Evolutionary conservation across 306 rosid species (phyloP), one percentile per base, ranked within the genome.

Genomic region (Rubus parviflorus): DNA sequence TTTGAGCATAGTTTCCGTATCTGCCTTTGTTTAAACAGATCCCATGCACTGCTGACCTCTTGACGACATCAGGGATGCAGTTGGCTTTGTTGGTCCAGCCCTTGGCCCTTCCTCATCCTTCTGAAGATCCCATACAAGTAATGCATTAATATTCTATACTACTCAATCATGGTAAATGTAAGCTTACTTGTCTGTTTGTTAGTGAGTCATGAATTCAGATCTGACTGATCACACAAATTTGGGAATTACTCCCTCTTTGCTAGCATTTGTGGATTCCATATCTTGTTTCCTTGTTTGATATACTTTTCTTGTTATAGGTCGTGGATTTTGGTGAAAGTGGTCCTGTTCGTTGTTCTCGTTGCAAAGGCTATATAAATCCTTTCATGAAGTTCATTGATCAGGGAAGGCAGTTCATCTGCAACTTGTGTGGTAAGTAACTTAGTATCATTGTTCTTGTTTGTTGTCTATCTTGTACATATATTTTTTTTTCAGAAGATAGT

Each of bases 281-380:
- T 37, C 45, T 53, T 7, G 15, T 7, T 41, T 41, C 57, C 22
- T 42, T 8, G 17, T 60, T 63, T 5, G 22, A 40, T 19, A 37
- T 70, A 35, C 69, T 53, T 64, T 72, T 58, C 37, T 77, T 70
- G 73, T 62, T 75, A 37, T 83, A 95, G 98, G 96, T 95, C 81
- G 97, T 92, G 70, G 98, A 95, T 83, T 90, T 95, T 86, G 98
- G 96, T 86, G 98, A 92, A 82, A 77, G 92, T 74, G 98, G 98
- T 81, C 98, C 98, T 68, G 91, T 95, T 53, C 97, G 98, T 72
- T 92, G 98, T 86, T 90, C 97, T 72, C 96, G 98, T 38, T 95
- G 98, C 94, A 95, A 92, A 88, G 96, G 92, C 73, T 95, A 95
- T 79, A 83, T 95, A 68, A 95, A 95, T 81, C 97, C 98, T 74